phyloP scores from a whole-genome alignment of 768 basidiomycete species.

The Vararia minispora region DNA sequence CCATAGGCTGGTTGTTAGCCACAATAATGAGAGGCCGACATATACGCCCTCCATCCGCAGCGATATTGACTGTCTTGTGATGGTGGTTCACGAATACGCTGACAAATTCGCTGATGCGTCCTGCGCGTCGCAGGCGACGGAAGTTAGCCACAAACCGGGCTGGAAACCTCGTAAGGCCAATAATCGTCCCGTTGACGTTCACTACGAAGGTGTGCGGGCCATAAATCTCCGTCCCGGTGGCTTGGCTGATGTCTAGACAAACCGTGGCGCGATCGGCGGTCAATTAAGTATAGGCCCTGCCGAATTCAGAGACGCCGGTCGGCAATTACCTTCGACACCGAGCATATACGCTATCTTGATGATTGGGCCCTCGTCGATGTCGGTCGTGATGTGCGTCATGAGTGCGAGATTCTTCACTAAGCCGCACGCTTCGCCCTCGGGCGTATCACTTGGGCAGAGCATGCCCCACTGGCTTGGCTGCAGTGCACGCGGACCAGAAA shows the following conservation, averaged over 20 bases:
- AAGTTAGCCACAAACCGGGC: slow-evolving; percentile 81
- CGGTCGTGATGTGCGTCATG: slow-evolving; percentile 99
- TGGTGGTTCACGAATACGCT: slow-evolving; percentile 94
- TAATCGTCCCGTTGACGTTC: slow-evolving; percentile 92
- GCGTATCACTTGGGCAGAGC: slow-evolving; percentile 95
- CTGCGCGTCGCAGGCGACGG: slow-evolving; percentile 84
- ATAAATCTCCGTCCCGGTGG: slow-evolving; percentile 94
- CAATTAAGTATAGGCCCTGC: not conserved
- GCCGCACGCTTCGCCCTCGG: slow-evolving; percentile 98
- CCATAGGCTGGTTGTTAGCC: slow-evolving; percentile 65
- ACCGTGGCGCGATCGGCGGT: not conserved
- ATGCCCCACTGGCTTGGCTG: slow-evolving; percentile 99
- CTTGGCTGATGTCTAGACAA: slow-evolving; percentile 68
- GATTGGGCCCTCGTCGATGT: slow-evolving; percentile 93
- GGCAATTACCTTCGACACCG: slow-evolving; percentile 80
- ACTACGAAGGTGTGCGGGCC: slow-evolving; percentile 88
- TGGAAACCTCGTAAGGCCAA: slow-evolving; percentile 84
- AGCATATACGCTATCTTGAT: slow-evolving; percentile 84
- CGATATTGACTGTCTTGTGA: slow-evolving; percentile 90
- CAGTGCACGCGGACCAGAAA: slow-evolving; percentile 91
- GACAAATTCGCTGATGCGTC: slow-evolving; percentile 92
- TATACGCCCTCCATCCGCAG: slow-evolving; percentile 94
- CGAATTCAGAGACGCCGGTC: not conserved
- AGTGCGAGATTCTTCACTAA: slow-evolving; percentile 96
- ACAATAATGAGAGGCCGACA: slow-evolving; percentile 98